phyloP scores from a whole-genome alignment of 768 basidiomycete species.

The Podaxis carcinomalis region DNA sequence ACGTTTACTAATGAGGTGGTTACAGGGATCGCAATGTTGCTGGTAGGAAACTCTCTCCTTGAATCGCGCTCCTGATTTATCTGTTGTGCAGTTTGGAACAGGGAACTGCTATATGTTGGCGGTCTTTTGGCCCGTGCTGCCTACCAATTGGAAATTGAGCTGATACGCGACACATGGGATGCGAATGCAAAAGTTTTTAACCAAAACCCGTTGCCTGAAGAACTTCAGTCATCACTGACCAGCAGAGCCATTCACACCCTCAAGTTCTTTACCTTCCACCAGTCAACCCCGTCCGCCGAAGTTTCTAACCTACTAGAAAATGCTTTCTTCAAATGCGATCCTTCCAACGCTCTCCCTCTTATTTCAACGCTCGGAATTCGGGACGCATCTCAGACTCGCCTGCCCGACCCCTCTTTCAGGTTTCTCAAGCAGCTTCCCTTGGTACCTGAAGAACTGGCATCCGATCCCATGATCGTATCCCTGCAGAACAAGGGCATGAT shows the following conservation, averaged over 20 bases:
- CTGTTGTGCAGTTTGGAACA: slow-evolving; percentile 71
- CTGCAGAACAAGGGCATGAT: slow-evolving; percentile 64
- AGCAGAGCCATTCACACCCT: slow-evolving; percentile 71
- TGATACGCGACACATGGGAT: slow-evolving; percentile 59
- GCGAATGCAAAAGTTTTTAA: slow-evolving; percentile 31
- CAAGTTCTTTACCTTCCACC: slow-evolving; percentile 85
- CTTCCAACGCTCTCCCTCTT: slow-evolving; percentile 52
- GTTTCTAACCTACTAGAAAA: slow-evolving; percentile 69
- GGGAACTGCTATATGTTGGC: slow-evolving; percentile 79
- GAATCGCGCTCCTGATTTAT: slow-evolving; percentile 4
- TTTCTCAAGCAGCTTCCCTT: slow-evolving; percentile 81
- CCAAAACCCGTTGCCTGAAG: slow-evolving; percentile 32
- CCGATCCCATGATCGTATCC: slow-evolving; percentile 58
- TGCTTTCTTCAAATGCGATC: slow-evolving; percentile 72
- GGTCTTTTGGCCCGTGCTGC: slow-evolving; percentile 79
- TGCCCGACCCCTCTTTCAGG: slow-evolving; percentile 66
- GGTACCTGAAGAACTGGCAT: slow-evolving; percentile 56
- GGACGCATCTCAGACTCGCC: slow-evolving; percentile 60
- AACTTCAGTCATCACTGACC: slow-evolving; percentile 44
- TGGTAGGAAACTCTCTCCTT: slow-evolving; percentile 34
- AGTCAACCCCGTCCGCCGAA: slow-evolving; percentile 81
- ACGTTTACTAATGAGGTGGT: background rate
- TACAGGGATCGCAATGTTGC: slow-evolving; percentile 77
- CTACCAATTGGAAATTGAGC: slow-evolving; percentile 77
- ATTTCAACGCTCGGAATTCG: slow-evolving; percentile 74